These are phyloP conservation scores for Phytophthora syringae DNA, from an alignment of 352 stramenopile genomes.

Conservation along the genomic window DNA sequence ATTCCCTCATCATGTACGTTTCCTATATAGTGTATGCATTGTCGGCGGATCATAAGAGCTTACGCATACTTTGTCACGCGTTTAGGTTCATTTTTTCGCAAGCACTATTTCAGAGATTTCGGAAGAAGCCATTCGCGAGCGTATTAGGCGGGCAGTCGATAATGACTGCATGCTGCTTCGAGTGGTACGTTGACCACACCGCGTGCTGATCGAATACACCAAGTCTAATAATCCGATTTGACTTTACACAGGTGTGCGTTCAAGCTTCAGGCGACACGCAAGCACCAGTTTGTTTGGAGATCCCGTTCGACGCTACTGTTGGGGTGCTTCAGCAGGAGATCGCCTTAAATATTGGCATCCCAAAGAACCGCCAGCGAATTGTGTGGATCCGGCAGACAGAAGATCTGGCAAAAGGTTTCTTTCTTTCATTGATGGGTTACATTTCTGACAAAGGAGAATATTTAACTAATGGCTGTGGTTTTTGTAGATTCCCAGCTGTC, in stretches of 20 bases:
- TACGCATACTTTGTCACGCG: neutral
- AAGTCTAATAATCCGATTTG: slow-evolving; percentile 14
- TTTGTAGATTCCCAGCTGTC: slow-evolving; percentile 70
- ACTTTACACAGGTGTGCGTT: slow-evolving; percentile 68
- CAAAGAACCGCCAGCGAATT: slow-evolving; percentile 82
- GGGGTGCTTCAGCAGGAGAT: slow-evolving; percentile 80
- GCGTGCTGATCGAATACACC: neutral
- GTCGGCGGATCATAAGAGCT: too few species aligned
- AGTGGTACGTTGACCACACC: slow-evolving; percentile 54
- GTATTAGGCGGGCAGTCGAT: slow-evolving; percentile 81
- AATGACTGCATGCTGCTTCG: slow-evolving; percentile 89
- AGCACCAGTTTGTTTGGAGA: slow-evolving; percentile 79
- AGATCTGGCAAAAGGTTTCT: slow-evolving; percentile 79
- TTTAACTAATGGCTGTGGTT: neutral
- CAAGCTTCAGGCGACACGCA: slow-evolving; percentile 84
- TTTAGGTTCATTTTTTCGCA: slow-evolving; percentile 87
- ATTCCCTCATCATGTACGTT: slow-evolving; percentile 85
- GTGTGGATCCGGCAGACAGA: slow-evolving; percentile 91
- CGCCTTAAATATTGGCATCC: slow-evolving; percentile 81
- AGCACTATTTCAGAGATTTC: slow-evolving; percentile 79
- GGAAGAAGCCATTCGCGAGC: slow-evolving; percentile 86
- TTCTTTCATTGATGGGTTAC: neutral
- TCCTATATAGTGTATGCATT: neutral
- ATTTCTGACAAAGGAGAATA: neutral
- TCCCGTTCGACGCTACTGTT: slow-evolving; percentile 82